Base-by-base conservation (phyloP, 352 stramenopile genomes). In the Phytophthora multivora region DNA sequence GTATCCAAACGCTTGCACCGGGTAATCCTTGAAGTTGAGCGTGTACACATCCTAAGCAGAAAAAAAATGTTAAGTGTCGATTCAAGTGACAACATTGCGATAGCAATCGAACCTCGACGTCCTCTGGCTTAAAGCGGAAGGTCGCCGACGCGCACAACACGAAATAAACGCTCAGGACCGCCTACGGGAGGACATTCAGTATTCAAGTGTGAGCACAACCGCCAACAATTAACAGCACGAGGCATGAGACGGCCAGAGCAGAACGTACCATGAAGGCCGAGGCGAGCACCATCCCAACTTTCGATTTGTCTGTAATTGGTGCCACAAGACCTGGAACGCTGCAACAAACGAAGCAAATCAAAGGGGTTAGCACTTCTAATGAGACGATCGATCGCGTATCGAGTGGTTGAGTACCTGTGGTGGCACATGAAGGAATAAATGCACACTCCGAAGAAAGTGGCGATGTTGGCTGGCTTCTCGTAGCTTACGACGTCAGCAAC, bases 361-460 rank as follows among this genome's bases (percentile, higher is more conserved):
- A 13, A 23, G 18, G 2, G 31, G 19, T 56, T 42, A 62, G 42
- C 18, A 21, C 38, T 57, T 26, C 43, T 28, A 5, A 41, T 1
- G 23, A 50, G 5, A n/a, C 6, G 7, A 30, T 59, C 5, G 10
- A 31, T 40, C 21, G 23, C 33, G 3, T 16, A 47, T 28, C 18
- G 2, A 13, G 15, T 16, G 25, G 7, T 12, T 21, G 11, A 25
- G 11, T 66, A 93, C 85, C 85, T 95, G 77, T 96, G 87, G 58
- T 96, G 87, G 62, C 87, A 96, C 87, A 96, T 96, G 79, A 96
- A 96, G 30, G 87, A 94, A 63, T 96, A 96, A 56, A 96, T 96
- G 68, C 82, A 93, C 16, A 93, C 84, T 31, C 87, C 87, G 57
- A 94, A 96, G 66, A 96, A 91, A 10, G 80, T 91, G 33, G 83